Evolutionary conservation across 2,329 filamentous ascomycete species (phyloP), one percentile per base, ranked within the genome.

Genomic region (Simplicillium aogashimaense): DNA sequence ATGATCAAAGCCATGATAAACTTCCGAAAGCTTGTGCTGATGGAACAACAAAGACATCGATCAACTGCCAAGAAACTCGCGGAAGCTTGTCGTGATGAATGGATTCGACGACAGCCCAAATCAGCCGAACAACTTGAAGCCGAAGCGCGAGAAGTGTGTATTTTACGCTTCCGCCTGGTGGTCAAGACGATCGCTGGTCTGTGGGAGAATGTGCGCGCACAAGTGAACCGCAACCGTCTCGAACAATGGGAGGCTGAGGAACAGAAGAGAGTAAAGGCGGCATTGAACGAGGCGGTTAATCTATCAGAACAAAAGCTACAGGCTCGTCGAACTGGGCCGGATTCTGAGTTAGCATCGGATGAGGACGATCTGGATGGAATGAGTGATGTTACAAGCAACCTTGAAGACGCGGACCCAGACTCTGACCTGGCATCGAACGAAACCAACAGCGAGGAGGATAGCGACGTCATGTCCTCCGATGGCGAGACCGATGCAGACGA

Each of bases 21-120:
- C 50, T 90, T 97, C 50, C 79, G 86, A 36, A 84, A 80, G 51
- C 69, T 97, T 29, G 76, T 97, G 64, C 63, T 81, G 3, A 76
- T 78, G 42, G 92, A 98, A 58, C 84, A 88, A 50, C 76, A 77
- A 46, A 73, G 81, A 11, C 90, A 97, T 59, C 78, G 78, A 29
- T 69, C 75, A n/a, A 69, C 74, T 3, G 90, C 90, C 2, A 94
- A 88, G 58, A 77, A 78, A 39, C 61, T 94, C 39, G 90, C 90
- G 1, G 78, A 86, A 52, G 82, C 85, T 35, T 86, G 85, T 50
- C 70, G 81, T 39, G 83, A 86, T 12, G 81, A 82, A 55, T 89
- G 84, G 83, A 67, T 79, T 39, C 68, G 77, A 40, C 76, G 78
- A 40, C 83, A 87, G 49, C 83, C 83, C 10, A 86, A 86, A 50